Conservation (phyloP, 805 yeast species). For the Myxozyma lipomycoides region DNA sequence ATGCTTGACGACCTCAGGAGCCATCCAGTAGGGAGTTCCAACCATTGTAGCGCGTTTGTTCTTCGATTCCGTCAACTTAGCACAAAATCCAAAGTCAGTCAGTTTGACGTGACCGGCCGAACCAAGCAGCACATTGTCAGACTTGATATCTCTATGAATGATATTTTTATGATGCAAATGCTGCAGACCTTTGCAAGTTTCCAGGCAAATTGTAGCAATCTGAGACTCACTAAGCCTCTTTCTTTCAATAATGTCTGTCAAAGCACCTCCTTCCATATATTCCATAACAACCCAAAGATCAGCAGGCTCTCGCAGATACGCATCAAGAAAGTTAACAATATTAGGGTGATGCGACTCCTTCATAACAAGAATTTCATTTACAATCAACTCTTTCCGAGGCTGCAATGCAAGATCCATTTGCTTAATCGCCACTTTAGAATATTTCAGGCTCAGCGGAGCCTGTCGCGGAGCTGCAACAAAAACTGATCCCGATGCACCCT, state of each 20-base stretch:
- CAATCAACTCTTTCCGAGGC: slow-evolving; percentile 90
- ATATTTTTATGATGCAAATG: slow-evolving; percentile 88
- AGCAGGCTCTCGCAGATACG: slow-evolving; percentile 70
- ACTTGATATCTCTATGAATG: slow-evolving; percentile 94
- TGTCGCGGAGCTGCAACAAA: slow-evolving; percentile 41
- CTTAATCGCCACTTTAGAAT: slow-evolving; percentile 78
- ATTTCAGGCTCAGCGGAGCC: slow-evolving; percentile 8
- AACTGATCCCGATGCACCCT: slow-evolving; percentile 97
- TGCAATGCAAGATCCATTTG: slow-evolving; percentile 91
- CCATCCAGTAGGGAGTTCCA: slow-evolving; percentile 90
- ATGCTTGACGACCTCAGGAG: slow-evolving; percentile 78
- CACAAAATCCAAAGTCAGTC: slow-evolving; percentile 90
- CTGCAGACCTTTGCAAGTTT: slow-evolving; percentile 84
- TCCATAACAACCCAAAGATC: slow-evolving; percentile 99
- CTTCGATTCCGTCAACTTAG: slow-evolving; percentile 68
- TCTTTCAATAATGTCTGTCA: slow-evolving; percentile 92
- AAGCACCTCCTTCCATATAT: slow-evolving; percentile 97
- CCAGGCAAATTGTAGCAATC: slow-evolving; percentile 85
- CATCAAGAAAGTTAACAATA: slow-evolving; percentile 90
- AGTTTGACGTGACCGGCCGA: slow-evolving; percentile 81
- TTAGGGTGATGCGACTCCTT: slow-evolving; percentile 91
- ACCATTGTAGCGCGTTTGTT: slow-evolving; percentile 80
- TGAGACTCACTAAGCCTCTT: slow-evolving; percentile 80
- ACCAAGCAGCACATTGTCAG: slow-evolving; percentile 87
- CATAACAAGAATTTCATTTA: slow-evolving; percentile 95